Percentiles rank a stretch among this genome's conserved stretches.
phyloP scores from a whole-genome alignment of 2,329 filamentous ascomycete genomes.

The Neospermospora avenae region DNA sequence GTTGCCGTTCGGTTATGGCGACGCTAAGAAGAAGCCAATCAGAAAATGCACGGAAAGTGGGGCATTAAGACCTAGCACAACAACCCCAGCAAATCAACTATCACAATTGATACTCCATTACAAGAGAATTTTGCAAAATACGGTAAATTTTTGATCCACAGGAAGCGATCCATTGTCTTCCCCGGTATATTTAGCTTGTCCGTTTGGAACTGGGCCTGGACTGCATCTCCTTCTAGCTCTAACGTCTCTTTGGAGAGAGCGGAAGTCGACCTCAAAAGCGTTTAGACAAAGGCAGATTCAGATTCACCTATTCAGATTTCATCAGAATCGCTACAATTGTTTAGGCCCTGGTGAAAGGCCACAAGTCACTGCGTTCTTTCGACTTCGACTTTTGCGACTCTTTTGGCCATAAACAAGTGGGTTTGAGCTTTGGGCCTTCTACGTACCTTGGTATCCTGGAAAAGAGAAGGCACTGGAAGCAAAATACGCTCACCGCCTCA shows the following conservation, averaged over 20 bases:
- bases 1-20: slow-evolving; percentile 4
- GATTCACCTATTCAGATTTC: too few relatives aligned
- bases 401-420: background rate
- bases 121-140: background rate
- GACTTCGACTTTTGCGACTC: too few relatives aligned
- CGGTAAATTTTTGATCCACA: background rate
- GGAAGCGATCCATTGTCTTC: background rate
- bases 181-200: background rate
- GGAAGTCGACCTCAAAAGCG: too few relatives aligned
- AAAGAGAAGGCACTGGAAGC: background rate
- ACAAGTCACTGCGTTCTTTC: too few relatives aligned
- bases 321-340: too few relatives aligned
- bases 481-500: background rate
- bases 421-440: background rate
- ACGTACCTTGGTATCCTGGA: background rate
- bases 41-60: background rate
- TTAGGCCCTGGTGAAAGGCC: too few relatives aligned
- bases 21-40: background rate
- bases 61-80: too few relatives aligned
- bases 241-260: too few relatives aligned
- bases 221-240: background rate
- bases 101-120: background rate
- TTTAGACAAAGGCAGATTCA: too few relatives aligned
- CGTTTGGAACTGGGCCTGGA: background rate
- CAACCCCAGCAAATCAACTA: background rate